Base-by-base conservation (phyloP, 2,329 filamentous ascomycete genomes). In the Stagonosporopsis tanaceti region DNA sequence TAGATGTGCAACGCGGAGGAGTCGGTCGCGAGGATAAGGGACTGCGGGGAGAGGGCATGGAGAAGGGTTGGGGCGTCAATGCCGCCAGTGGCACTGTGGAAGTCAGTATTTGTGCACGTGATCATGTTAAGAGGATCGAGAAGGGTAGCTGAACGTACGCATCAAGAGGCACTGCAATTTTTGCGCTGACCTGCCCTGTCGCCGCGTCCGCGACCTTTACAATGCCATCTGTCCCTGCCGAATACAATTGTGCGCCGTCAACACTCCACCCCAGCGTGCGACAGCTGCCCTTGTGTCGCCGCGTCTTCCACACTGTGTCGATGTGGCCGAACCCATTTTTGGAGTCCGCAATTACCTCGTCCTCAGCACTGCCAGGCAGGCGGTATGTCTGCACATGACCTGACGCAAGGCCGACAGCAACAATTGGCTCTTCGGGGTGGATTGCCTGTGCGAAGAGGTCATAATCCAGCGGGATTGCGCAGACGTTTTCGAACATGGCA, bases 271-370 rank as follows among this genome's bases (percentile, higher is more conserved):
- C 87, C 53, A 98, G 79, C 59, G 87, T 89, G 50, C 95, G 85
- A 74, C 94, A 98, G 82, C 93, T 97, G 12, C 93, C 94, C 81
- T 97, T 96, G 80, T 99, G 95, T 60, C 95, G 85, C 65, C 88
- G 84, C 5, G 95, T 98, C 68, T 87, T 86, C 95, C 95, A 99
- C 58, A 88, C 80, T 0, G 89, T 92, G 66, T 93, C 90, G 61
- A 98, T 90, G 53, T 89, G 86, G 40, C 89, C 90, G 61, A 85
- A 89, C 11, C 92, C 92, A 67, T 81, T 84, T 66, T 82, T 81
- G 24, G 80, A 81, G 30, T 72, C 73, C 9, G 73, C 50, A 12
- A 85, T 84, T 27, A 85, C 83, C 38, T 81, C 80, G 17, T 77
- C 78, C 32, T 80, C 78, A 37, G 80, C 80, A 39, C 78, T 78